Conservation (phyloP, 2,329 filamentous ascomycete species). For the Dendryphion nanum region DNA sequence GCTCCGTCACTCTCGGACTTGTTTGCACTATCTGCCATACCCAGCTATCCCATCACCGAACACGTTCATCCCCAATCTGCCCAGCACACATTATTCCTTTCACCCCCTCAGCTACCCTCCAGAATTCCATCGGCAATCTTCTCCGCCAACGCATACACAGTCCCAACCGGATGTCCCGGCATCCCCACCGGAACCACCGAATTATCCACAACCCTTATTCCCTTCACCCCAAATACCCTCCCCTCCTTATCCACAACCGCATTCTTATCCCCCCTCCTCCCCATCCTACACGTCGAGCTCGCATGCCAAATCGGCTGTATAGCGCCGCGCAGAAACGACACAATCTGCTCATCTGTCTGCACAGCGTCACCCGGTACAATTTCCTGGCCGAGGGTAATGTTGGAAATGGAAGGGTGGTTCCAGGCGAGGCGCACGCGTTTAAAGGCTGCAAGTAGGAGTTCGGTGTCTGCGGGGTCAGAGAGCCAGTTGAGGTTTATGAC, state of each 20-base stretch:
- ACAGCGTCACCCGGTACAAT: conserved; percentile 24
- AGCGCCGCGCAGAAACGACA: conserved; percentile 31
- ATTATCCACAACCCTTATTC: conserved; percentile 37
- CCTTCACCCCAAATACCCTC: conserved; percentile 33
- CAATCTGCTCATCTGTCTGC: conserved; percentile 20
- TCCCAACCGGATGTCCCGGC: conserved; percentile 34
- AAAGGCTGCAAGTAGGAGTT: conserved; percentile 29
- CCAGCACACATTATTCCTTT: neutral
- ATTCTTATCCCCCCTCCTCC: conserved; percentile 21
- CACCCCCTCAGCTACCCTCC: neutral
- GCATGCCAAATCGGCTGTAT: conserved; percentile 19
- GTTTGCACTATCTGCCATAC: too few species aligned
- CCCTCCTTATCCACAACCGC: conserved; percentile 35
- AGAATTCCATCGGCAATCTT: conserved; percentile 29
- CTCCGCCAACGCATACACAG: conserved; percentile 39
- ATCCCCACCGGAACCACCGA: conserved; percentile 34
- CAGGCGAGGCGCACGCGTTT: conserved; percentile 31
- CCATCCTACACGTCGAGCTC: conserved; percentile 33
- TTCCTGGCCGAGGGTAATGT: conserved; percentile 22
- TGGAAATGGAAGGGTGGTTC: conserved; percentile 14
- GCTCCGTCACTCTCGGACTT: too few species aligned
- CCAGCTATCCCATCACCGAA: too few species aligned
- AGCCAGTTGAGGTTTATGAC: conserved; percentile 37
- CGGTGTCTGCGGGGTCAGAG: conserved; percentile 26
- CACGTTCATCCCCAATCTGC: too few species aligned